Conservation (phyloP, 257 asterid genomes). For the Lantana camara region DNA sequence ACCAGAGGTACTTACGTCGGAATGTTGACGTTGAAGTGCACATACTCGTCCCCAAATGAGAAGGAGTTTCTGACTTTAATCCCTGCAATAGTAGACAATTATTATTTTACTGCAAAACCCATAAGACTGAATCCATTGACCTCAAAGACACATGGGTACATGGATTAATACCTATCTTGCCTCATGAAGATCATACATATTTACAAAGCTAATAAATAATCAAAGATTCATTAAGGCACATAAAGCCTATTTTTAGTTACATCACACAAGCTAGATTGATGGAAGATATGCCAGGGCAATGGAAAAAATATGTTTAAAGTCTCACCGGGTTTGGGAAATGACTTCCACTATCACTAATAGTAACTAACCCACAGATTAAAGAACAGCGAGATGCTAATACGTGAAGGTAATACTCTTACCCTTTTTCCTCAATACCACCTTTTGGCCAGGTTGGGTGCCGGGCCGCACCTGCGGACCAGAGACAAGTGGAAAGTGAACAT, state of each 20-base stretch:
- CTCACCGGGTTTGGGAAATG: not conserved
- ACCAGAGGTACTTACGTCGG: slow-evolving; percentile 61
- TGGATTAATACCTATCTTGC: no score
- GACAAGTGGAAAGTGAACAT: slow-evolving; percentile 18
- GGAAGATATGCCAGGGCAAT: not conserved
- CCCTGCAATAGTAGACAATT: slow-evolving; percentile 46
- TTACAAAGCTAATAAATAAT: slow-evolving; percentile 8
- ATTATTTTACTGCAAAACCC: slow-evolving; percentile 8
- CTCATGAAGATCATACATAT: not conserved
- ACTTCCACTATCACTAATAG: not conserved
- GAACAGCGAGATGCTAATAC: slow-evolving; percentile 15
- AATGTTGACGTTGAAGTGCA: slow-evolving; percentile 84
- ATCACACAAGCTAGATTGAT: not conserved
- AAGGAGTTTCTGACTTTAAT: slow-evolving; percentile 64
- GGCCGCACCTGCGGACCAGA: slow-evolving; percentile 68
- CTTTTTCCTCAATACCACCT: slow-evolving; percentile 79
- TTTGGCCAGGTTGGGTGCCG: slow-evolving; percentile 94
- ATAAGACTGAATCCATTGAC: no score
- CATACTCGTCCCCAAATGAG: slow-evolving; percentile 82
- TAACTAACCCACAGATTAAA: slow-evolving; percentile 4
- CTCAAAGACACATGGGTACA: no score
- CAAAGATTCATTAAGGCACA: not conserved
- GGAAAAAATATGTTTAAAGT: not conserved
- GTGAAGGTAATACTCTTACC: slow-evolving; percentile 46
- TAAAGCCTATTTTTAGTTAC: not conserved